These are phyloP conservation scores for Ogataea henricii DNA, from an alignment of 805 yeast genomes.

Conservation along the genomic window DNA sequence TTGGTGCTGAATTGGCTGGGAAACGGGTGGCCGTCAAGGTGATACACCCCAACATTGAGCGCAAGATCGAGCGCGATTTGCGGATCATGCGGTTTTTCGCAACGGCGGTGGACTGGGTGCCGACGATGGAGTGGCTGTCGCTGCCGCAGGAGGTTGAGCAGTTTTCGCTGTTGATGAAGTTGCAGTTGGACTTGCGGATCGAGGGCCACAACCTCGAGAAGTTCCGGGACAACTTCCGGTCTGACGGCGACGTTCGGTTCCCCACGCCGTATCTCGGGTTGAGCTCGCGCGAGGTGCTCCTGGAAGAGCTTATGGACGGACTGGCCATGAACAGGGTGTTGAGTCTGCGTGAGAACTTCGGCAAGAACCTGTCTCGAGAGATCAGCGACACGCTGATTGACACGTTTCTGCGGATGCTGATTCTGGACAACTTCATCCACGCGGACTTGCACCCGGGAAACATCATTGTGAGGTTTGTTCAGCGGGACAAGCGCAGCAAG, in stretches of 20 bases:
- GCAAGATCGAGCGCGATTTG: slow-evolving; percentile 75
- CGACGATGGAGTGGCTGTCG: slow-evolving; percentile 98
- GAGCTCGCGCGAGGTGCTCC: slow-evolving; percentile 70
- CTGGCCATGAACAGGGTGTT: slow-evolving; percentile 77
- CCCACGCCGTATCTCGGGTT: slow-evolving; percentile 72
- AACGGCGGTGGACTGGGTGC: slow-evolving; percentile 62
- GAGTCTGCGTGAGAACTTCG: slow-evolving; percentile 47
- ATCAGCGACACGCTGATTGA: slow-evolving; percentile 83
- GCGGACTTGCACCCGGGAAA: slow-evolving; percentile 98
- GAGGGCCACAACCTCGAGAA: slow-evolving; percentile 80
- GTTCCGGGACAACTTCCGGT: slow-evolving; percentile 69
- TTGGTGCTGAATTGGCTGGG: slow-evolving; percentile 39
- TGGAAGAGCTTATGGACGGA: slow-evolving; percentile 85
- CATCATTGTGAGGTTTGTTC: slow-evolving; percentile 56
- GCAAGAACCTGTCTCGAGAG: slow-evolving; percentile 56
- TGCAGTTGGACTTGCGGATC: slow-evolving; percentile 86
- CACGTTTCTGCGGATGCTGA: slow-evolving; percentile 89
- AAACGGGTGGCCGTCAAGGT: slow-evolving; percentile 86
- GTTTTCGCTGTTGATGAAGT: slow-evolving; percentile 79
- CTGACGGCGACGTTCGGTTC: slow-evolving; percentile 64
- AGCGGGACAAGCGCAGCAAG: slow-evolving; percentile 41
- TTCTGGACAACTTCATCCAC: slow-evolving; percentile 91
- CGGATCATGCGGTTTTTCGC: slow-evolving; percentile 86
- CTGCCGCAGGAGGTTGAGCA: slow-evolving; percentile 92
- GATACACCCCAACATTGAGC: slow-evolving; percentile 82